Percentiles rank a stretch among this genome's conserved stretches.
phyloP scores from a whole-genome alignment of 2,329 filamentous ascomycete genomes.

The Mollisia scopiformis region DNA sequence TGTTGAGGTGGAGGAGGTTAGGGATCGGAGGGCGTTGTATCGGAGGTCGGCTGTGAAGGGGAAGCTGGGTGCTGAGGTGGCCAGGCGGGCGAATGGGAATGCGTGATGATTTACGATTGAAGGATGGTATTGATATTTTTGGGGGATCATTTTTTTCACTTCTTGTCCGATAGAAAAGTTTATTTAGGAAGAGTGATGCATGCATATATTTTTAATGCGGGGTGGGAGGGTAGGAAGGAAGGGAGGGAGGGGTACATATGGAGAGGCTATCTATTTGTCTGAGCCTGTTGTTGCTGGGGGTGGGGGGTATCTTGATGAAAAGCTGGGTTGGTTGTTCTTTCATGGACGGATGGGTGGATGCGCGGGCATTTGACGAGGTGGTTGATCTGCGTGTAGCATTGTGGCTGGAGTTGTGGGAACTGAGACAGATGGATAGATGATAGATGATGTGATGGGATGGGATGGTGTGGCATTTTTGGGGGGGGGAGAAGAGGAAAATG shows the following conservation, averaged over 20 bases:
- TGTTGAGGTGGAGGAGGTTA: conserved; percentile 3
- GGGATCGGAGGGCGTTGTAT: conserved; percentile 5
- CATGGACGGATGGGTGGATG: too few species aligned
- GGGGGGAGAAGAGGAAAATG: too few species aligned
- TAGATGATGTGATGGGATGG: too few species aligned
- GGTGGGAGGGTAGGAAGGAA: background rate
- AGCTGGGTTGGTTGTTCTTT: too few species aligned
- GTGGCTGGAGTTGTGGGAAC: too few species aligned
- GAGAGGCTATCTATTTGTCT: background rate
- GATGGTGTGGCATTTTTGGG: too few species aligned
- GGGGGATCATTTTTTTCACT: background rate
- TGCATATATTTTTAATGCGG: background rate
- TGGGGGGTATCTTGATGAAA: too few species aligned
- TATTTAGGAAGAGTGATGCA: background rate
- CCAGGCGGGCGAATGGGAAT: conserved; percentile 18
- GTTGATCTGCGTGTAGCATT: too few species aligned
- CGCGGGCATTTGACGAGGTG: too few species aligned
- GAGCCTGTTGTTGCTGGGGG: too few species aligned
- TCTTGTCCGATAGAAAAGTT: background rate
- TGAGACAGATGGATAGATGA: too few species aligned
- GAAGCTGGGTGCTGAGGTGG: conserved; percentile 15
- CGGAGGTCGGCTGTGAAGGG: conserved; percentile 13
- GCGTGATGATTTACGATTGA: background rate
- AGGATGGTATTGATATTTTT: too few species aligned
- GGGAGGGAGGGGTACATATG: background rate